A percentile compares a stretch with the other conserved stretches of the same genome.
phyloP scores from a whole-genome alignment of 2,329 filamentous ascomycete genomes.

The Talaromyces rugulosus region DNA sequence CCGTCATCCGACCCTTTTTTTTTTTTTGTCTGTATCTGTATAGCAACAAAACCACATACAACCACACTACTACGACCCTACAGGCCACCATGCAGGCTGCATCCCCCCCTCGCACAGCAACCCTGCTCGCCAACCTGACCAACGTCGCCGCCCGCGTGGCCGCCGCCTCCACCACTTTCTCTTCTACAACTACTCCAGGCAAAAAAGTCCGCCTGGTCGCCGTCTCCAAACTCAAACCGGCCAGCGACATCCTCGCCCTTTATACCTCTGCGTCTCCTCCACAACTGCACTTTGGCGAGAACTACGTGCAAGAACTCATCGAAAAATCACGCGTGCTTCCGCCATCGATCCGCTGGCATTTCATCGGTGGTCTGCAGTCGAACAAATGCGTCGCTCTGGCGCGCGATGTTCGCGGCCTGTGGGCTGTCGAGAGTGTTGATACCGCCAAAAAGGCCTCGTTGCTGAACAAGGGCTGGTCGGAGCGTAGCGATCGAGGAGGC shows the following conservation, averaged over 20 bases:
- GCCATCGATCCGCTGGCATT: conserved; percentile 77
- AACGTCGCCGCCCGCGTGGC: conserved; percentile 57
- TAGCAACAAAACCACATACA: neutral
- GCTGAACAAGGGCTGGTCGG: conserved; percentile 70
- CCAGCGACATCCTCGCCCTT: conserved; percentile 81
- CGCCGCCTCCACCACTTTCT: conserved; percentile 21
- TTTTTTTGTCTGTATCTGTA: neutral
- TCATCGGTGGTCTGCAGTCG: conserved; percentile 90
- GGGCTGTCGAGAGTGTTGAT: conserved; percentile 88
- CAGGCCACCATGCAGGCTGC: conserved; percentile 9
- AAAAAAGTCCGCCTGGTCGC: conserved; percentile 67
- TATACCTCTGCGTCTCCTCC: conserved; percentile 53
- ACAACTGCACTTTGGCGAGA: conserved; percentile 88
- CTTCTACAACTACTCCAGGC: conserved; percentile 22
- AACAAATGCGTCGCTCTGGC: conserved; percentile 89
- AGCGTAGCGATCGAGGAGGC: conserved; percentile 36
- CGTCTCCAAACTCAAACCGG: conserved; percentile 94
- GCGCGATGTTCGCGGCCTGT: conserved; percentile 78
- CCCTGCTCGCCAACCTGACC: conserved; percentile 60
- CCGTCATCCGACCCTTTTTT: no score
- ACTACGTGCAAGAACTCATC: conserved; percentile 85
- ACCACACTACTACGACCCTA: no score
- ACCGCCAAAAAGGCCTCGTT: conserved; percentile 79
- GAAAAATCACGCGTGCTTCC: conserved; percentile 83
- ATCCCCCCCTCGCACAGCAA: conserved; percentile 56